Evolutionary conservation across 2,329 filamentous ascomycete species (phyloP), one percentile per base, ranked within the genome.

Genomic region (Aspergillus tubingensis): DNA sequence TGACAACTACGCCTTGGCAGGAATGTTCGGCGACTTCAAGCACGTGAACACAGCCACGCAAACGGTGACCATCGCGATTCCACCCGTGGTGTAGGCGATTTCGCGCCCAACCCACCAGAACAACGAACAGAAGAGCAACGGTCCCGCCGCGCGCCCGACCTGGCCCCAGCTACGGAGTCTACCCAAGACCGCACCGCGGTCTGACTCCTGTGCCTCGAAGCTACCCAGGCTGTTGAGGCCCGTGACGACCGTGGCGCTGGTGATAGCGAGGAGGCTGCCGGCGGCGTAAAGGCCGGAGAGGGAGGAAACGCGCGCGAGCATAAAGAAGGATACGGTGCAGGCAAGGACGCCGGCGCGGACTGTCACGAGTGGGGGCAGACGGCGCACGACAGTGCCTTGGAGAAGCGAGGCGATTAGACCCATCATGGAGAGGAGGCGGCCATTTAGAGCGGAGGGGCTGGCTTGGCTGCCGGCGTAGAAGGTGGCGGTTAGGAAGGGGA

Each of bases 71-170:
- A 98, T 96, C 5, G 92, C 92, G 11, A 86, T 82, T 0, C 91
- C 90, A 3, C 95, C 95, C 68, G 92, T 83, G 1, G 82, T 83
- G 76, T 98, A 99, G 2, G 95, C 95, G 10, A 88, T 83, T 72
- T 96, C 90, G 50, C 95, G 83, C 0, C 95, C 95, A 6, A 92
- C 93, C 95, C 95, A 99, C 95, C 95, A 99, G 79, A 99, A 99
- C 58, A 99, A 82, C 52, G 91, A 92, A 63, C 95, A 98, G 74
- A 99, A 99, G 38, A 96, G 79, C 4, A 99, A 76, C 0, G 95
- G 95, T 0, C 95, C 95, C 10, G 96, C 76, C 0, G 93, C 92
- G 36, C 95, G 85, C 2, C 95, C 95, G 3, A 93, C 84, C 81
- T 99, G 95, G 5, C 95, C 94, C 75, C 85, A 88, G 67, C 85